A percentile compares a stretch with the other conserved stretches of the same genome.
Evolutionary conservation across 1,284 basidiomycete species (phyloP).

Genomic region (Abortiporus biennis): DNA sequence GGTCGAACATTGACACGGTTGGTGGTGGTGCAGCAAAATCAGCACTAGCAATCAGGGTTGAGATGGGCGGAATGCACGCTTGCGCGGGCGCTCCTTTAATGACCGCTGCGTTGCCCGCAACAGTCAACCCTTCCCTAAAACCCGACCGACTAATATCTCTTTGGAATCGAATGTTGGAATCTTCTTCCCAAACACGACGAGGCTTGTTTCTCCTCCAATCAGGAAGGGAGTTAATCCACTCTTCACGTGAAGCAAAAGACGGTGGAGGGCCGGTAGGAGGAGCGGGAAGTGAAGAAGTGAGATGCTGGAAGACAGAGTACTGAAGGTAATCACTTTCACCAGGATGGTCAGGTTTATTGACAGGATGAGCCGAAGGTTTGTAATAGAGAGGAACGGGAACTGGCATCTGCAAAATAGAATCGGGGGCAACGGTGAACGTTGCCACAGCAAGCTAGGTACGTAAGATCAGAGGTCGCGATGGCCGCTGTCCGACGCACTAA

Average conservation of each 20-base stretch:
- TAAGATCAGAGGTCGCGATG: slow-evolving; percentile 14
- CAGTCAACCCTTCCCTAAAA: slow-evolving; percentile 71
- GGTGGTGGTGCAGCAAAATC: slow-evolving; percentile 8
- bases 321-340: slow-evolving; percentile 33
- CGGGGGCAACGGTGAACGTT: slow-evolving; percentile 24
- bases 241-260: slow-evolving; percentile 57
- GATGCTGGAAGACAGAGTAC: slow-evolving; percentile 39
- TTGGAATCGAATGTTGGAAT: slow-evolving; percentile 20
- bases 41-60: slow-evolving; percentile 19
- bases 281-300: slow-evolving; percentile 51
- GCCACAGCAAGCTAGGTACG: slow-evolving; percentile 20
- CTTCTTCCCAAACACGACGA: slow-evolving; percentile 59
- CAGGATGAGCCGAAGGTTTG: slow-evolving; percentile 52
- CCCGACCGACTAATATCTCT: slow-evolving; percentile 28
- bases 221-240: slow-evolving; percentile 66
- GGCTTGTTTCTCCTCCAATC: slow-evolving; percentile 64
- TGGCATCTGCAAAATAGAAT: slow-evolving; percentile 64
- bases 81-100: slow-evolving; percentile 80
- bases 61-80: slow-evolving; percentile 76
- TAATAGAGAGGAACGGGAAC: slow-evolving; percentile 65
- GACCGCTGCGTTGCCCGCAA: slow-evolving; percentile 55
- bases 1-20: slow-evolving; percentile 15
- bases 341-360: slow-evolving; percentile 48
- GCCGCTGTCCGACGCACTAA: slow-evolving; percentile 16
- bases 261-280: slow-evolving; percentile 55